phyloP scores from a whole-genome alignment of 1,284 basidiomycete genomes.

The Fomes fomentarius region DNA sequence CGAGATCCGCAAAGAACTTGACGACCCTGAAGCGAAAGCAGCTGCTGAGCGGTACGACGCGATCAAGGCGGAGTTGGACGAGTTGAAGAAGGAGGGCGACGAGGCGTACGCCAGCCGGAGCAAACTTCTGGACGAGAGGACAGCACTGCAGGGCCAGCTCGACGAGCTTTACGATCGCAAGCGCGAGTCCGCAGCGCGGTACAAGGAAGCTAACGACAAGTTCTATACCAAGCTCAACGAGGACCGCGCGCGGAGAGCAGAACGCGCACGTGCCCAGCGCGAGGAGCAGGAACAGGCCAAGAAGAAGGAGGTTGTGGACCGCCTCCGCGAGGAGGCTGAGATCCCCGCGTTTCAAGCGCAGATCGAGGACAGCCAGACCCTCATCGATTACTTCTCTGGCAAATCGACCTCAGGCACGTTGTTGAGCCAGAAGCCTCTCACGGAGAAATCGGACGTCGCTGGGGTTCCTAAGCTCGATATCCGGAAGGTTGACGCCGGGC shows the following conservation, averaged over 20 bases:
- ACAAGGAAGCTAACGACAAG: slow-evolving; percentile 82
- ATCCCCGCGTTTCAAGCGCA: slow-evolving; percentile 90
- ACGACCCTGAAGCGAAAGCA: slow-evolving; percentile 91
- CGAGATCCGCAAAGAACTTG: slow-evolving; percentile 83
- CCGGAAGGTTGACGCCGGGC: slow-evolving; percentile 78
- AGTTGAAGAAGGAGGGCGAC: slow-evolving; percentile 85
- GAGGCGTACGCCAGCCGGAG: slow-evolving; percentile 82
- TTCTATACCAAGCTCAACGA: slow-evolving; percentile 84
- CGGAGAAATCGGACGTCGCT: slow-evolving; percentile 52
- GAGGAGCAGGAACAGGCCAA: slow-evolving; percentile 84
- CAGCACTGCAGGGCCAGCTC: slow-evolving; percentile 69
- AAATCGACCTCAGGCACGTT: slow-evolving; percentile 58
- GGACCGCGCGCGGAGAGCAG: slow-evolving; percentile 83
- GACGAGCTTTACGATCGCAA: slow-evolving; percentile 81
- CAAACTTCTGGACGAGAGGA: slow-evolving; percentile 91
- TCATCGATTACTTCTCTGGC: slow-evolving; percentile 89
- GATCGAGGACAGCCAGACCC: slow-evolving; percentile 96
- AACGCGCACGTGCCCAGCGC: slow-evolving; percentile 80
- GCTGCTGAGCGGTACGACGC: slow-evolving; percentile 82
- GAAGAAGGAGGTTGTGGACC: slow-evolving; percentile 80
- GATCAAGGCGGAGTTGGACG: slow-evolving; percentile 88
- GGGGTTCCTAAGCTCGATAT: slow-evolving; percentile 86
- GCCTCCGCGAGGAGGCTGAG: slow-evolving; percentile 90
- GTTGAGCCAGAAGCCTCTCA: slow-evolving; percentile 34
- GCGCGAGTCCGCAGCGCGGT: slow-evolving; percentile 72